Base-by-base conservation (phyloP, 345 rosid species). In the Melaleuca quinquenervia region DNA sequence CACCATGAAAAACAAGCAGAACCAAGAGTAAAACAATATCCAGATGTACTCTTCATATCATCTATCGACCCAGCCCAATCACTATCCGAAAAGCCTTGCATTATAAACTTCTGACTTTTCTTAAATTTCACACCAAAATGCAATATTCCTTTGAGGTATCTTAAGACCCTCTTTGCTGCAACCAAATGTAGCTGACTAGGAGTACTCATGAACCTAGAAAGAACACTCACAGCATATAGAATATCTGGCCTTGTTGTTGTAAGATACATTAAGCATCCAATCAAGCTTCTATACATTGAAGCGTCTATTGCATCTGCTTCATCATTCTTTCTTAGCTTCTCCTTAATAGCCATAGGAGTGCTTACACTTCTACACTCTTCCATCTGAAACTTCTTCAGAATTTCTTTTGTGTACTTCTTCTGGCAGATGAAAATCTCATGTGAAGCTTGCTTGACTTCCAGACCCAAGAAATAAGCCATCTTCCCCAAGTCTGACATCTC, bases 31-130 rank as follows among this genome's bases (percentile, higher is more conserved):
- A 87, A 87, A 27, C 52, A 27, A 52, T 74, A 83, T 0, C 83
- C 88, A 5, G 52, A 87, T 6, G 88, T 84, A 52, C 83, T 87
- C 45, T 74, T 87, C 64, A 60, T 87, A n/a, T 87, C 88, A 50
- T 87, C 70, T 5, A 52, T 2, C 1, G 52, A 87, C 5, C 86
- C 83, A 11, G 45, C 53, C 70, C 53, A 87, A 52, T 87, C 88
- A 74, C 86, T 87, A 22, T 83, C 86, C 13, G 27, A 7, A 8
- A 8, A 76, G 1, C 84, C 84, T 21, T 26, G 5, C 21, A 85
- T 21, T 22, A 76, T 78, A 7, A 85, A n/a, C 20, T 52, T 21
- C 18, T 16, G 13, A 52, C 2, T 51, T 45, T 70, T 45, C 10
- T 29, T 27, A 32, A 51, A 51, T 6, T 22, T 29, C 45, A 85